Conservation (phyloP, 2,329 filamentous ascomycete genomes). For the Penicillium concentricum region DNA sequence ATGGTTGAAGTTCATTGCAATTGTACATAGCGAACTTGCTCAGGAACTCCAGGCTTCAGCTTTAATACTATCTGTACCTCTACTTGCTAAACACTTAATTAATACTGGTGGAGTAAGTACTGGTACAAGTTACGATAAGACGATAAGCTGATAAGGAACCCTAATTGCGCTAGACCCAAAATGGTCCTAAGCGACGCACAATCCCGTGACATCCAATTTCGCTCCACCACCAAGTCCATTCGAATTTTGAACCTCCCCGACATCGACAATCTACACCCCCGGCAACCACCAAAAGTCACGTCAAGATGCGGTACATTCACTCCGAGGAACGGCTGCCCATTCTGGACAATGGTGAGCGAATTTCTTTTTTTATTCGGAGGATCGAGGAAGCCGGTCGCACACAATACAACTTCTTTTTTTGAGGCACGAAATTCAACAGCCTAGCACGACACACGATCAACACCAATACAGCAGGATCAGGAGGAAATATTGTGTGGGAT, state of each 20-base stretch:
- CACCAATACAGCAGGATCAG: neutral
- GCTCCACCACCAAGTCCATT: constrained; percentile 39
- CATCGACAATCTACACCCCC: constrained; percentile 41
- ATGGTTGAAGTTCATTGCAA: neutral
- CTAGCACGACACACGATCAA: neutral
- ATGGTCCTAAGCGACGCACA: constrained; percentile 46
- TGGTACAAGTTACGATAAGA: constrained; percentile 14
- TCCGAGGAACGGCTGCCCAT: constrained; percentile 93
- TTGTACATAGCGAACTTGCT: constrained; percentile 2
- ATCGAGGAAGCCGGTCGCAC: constrained; percentile 15
- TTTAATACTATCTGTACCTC: constrained; percentile 1
- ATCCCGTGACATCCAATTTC: constrained; percentile 41
- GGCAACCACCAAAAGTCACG: constrained; percentile 44
- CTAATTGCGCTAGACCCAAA: constrained; percentile 40
- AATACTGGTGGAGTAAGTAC: neutral
- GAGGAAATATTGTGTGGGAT: constrained; percentile 11
- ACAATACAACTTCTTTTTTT: constrained; percentile 6
- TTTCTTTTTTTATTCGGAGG: constrained; percentile 27
- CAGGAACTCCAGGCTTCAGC: neutral
- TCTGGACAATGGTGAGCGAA: constrained; percentile 85
- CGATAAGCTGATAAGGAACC: constrained; percentile 30
- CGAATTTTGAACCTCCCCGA: constrained; percentile 43
- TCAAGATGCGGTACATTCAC: constrained; percentile 99
- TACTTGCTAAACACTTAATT: neutral
- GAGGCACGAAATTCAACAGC: constrained; percentile 2